Percentiles rank a stretch among this genome's conserved stretches.
These are phyloP conservation scores for Phytophthora constricta DNA, from an alignment of 352 stramenopile species.

Conservation along the genomic window DNA sequence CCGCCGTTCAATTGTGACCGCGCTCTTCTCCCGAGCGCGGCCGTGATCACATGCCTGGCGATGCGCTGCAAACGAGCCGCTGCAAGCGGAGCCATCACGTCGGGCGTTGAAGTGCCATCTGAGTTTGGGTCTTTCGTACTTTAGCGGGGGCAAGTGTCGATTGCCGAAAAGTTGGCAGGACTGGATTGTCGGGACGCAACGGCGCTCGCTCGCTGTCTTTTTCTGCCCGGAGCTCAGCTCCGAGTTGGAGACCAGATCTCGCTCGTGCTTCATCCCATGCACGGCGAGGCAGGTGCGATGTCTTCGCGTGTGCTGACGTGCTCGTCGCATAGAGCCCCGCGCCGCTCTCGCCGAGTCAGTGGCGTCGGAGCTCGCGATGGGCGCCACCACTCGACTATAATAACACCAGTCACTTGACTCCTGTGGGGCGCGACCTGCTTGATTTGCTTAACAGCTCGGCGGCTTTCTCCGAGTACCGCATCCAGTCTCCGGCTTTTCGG, in stretches of 20 bases:
- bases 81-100: too few relatives aligned
- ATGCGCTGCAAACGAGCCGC: too few relatives aligned
- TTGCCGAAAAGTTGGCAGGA: too few relatives aligned
- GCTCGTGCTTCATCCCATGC: not conserved
- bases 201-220: not conserved
- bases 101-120: too few relatives aligned
- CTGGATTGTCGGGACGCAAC: not conserved
- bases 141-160: too few relatives aligned
- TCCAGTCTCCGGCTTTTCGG: not conserved
- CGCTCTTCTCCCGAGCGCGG: not conserved
- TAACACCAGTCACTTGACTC: too few relatives aligned
- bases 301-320: not conserved
- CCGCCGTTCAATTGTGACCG: not conserved
- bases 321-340: not conserved
- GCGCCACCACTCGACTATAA: not conserved
- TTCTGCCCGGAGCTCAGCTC: not conserved
- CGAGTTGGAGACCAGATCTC: not conserved
- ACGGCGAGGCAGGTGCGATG: not conserved
- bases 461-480: too few relatives aligned
- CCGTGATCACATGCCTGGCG: not conserved
- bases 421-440: too few relatives aligned
- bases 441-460: too few relatives aligned
- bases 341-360: not conserved
- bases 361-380: not conserved
- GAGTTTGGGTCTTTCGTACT: too few relatives aligned